Conservation (phyloP, 176 grass and related monocot genomes). For the Hordeum marinum region DNA sequence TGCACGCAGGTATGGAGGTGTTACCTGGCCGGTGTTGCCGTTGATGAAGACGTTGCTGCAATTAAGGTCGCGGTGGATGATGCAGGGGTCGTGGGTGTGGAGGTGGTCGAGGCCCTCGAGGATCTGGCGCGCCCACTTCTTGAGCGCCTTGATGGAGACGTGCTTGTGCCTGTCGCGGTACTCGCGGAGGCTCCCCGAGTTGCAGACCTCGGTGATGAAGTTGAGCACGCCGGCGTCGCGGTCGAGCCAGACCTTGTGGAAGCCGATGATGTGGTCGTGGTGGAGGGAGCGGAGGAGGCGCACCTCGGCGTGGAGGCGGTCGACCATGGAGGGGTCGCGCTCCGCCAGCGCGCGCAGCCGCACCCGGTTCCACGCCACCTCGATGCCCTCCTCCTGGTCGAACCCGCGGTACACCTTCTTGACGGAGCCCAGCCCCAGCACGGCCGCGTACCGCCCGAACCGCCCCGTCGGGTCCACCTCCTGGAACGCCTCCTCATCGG, state of each 20-base stretch:
- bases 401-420: constrained; percentile 95
- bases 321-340: constrained; percentile 54
- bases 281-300: constrained; percentile 72
- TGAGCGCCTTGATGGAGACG: constrained; percentile 84
- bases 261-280: constrained; percentile 79
- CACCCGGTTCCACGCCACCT: constrained; percentile 98
- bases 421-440: constrained; percentile 74
- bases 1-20: neutral
- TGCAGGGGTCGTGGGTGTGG: constrained; percentile 83
- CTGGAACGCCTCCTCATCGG: constrained; percentile 72
- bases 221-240: constrained; percentile 63
- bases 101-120: constrained; percentile 78
- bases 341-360: constrained; percentile 42
- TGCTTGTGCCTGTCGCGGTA: constrained; percentile 79
- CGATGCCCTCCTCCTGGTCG: constrained; percentile 98
- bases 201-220: constrained; percentile 98
- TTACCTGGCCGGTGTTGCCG: constrained; percentile 92
- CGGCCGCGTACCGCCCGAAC: constrained; percentile 76
- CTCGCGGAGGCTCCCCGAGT: constrained; percentile 73
- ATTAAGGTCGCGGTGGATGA: constrained; percentile 98
- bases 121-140: constrained; percentile 93
- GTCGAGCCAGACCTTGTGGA: constrained; percentile 81
- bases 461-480: constrained; percentile 87
- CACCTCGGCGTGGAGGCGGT: constrained; percentile 76
- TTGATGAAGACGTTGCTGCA: constrained; percentile 99